Conservation (phyloP, 2,329 filamentous ascomycete genomes). For the Corniculantispora saksenae region DNA sequence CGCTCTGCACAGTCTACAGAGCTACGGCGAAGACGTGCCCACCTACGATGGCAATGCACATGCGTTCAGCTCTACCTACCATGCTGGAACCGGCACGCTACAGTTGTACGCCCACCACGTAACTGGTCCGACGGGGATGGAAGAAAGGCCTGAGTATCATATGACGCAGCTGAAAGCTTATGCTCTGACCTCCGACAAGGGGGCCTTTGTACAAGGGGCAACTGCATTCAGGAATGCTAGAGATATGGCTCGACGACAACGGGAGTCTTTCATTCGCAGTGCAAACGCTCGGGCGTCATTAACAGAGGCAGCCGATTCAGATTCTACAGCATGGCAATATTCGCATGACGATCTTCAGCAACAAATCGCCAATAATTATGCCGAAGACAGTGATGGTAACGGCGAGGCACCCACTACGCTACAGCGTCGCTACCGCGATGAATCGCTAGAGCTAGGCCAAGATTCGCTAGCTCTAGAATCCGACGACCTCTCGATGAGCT, state of each 20-base stretch:
- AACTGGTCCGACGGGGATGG: constrained; percentile 32
- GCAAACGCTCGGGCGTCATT: constrained; percentile 28
- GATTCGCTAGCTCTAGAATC: background rate
- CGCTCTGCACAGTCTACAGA: constrained; percentile 40
- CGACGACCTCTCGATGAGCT: background rate
- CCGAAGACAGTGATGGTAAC: background rate
- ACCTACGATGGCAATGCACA: constrained; percentile 42
- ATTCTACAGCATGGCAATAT: background rate
- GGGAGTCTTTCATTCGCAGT: constrained; percentile 36
- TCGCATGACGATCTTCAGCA: background rate
- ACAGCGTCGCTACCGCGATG: background rate
- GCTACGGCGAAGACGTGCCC: constrained; percentile 32
- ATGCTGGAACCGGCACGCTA: constrained; percentile 36
- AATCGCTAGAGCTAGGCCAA: background rate
- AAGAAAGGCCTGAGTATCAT: constrained; percentile 40
- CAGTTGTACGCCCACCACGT: constrained; percentile 40
- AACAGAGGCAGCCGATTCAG: background rate
- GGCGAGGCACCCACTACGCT: background rate
- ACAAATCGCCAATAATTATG: background rate
- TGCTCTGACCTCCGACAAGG: constrained; percentile 28
- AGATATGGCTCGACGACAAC: constrained; percentile 39
- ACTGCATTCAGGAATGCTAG: constrained; percentile 41
- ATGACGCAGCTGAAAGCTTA: constrained; percentile 39
- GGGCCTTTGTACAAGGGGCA: constrained; percentile 36
- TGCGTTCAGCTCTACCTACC: constrained; percentile 41